Evolutionary conservation across 257 asterid genomes (phyloP).

Genomic region (Osmanthus fragrans): DNA sequence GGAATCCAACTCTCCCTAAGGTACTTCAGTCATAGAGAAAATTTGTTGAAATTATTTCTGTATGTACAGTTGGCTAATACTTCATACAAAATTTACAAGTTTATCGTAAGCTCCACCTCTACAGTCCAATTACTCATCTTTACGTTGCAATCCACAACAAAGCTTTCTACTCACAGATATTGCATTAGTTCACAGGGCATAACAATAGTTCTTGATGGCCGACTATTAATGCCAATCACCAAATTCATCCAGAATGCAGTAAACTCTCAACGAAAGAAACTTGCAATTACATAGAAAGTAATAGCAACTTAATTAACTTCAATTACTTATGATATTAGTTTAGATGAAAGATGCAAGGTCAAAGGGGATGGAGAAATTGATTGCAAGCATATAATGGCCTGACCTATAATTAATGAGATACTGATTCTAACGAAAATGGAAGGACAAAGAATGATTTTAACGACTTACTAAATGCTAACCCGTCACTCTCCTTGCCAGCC

Average conservation of each 20-base stretch:
- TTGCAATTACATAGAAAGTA: not conserved
- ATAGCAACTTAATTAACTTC: not conserved
- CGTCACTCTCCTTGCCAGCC: conserved; percentile 79
- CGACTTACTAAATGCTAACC: conserved; percentile 28
- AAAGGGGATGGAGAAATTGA: conserved; percentile 1
- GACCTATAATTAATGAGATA: not conserved
- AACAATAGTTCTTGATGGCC: not conserved
- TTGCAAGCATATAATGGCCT: not conserved
- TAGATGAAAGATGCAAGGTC: not conserved
- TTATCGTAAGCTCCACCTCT: not conserved
- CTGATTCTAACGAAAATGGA: not conserved
- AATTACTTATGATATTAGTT: not conserved
- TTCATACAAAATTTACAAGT: not conserved
- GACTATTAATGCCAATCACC: not conserved
- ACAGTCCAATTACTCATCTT: conserved; percentile 4
- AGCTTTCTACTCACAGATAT: not conserved
- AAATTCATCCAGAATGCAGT: conserved; percentile 2
- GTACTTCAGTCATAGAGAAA: not conserved
- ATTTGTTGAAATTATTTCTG: not conserved
- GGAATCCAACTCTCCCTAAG: not conserved
- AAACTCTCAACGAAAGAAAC: not conserved
- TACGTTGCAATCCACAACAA: not conserved
- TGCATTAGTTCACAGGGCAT: not conserved
- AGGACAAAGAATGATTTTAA: not conserved
- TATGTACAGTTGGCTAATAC: not conserved